Evolutionary conservation across 2,329 filamentous ascomycete genomes (phyloP).

Genomic region (Colletotrichum filicis): DNA sequence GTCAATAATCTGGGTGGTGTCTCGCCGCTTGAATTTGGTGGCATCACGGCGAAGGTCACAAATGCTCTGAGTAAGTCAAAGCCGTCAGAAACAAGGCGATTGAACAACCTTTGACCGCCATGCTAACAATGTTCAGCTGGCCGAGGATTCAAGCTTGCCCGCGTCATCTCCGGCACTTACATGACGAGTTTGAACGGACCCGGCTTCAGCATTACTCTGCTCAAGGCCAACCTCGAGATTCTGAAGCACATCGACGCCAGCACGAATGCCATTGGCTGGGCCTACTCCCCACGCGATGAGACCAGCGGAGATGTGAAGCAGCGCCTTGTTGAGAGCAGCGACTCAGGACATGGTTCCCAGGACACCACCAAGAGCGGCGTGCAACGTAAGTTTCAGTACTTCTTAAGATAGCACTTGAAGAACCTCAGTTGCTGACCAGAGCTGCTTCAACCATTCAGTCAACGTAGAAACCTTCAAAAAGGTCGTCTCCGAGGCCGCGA

Average conservation of each 20-base stretch:
- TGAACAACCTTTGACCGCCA: conserved; percentile 57
- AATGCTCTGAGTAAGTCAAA: conserved; percentile 68
- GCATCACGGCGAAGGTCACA: conserved; percentile 74
- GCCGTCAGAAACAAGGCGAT: conserved; percentile 20
- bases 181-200: conserved; percentile 79
- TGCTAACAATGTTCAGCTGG: not conserved
- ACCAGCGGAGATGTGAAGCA: conserved; percentile 58
- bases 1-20: conserved; percentile 79
- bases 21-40: conserved; percentile 73
- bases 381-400: conserved; percentile 39
- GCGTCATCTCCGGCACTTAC: conserved; percentile 72
- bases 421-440: too few relatives aligned
- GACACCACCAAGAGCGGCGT: conserved; percentile 41
- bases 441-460: not conserved
- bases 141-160: conserved; percentile 10
- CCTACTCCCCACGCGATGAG: conserved; percentile 38
- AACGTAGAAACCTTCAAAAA: conserved; percentile 16
- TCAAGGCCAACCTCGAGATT: conserved; percentile 73
- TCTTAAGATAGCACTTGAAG: too few relatives aligned
- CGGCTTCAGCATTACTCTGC: conserved; percentile 76
- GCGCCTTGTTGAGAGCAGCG: conserved; percentile 68
- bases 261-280: conserved; percentile 75
- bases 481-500: conserved; percentile 13
- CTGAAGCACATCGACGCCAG: conserved; percentile 75
- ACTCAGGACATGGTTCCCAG: conserved; percentile 62